phyloP scores from a whole-genome alignment of 2,329 filamentous ascomycete species.

The Fusarium odoratissimum region DNA sequence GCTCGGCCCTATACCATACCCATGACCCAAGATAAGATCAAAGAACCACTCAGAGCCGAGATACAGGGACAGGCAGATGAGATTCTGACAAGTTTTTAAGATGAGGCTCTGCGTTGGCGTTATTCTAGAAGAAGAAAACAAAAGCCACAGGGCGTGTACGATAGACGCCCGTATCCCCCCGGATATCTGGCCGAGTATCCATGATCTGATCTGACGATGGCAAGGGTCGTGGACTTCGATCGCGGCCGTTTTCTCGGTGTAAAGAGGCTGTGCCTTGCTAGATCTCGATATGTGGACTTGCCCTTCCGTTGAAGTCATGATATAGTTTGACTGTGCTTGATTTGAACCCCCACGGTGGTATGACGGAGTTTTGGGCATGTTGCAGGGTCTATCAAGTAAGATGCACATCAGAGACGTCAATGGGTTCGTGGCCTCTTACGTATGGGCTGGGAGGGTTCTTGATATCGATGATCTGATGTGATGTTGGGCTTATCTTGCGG shows the following conservation, averaged over 20 bases:
- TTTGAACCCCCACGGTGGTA: constrained; percentile 6
- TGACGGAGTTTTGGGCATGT: not conserved
- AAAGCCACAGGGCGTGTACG: constrained; percentile 2
- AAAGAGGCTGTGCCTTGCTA: not conserved
- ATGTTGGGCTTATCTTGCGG: constrained; percentile 23
- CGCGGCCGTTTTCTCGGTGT: constrained; percentile 32
- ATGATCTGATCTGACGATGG: constrained; percentile 35
- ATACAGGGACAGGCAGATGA: constrained; percentile 11
- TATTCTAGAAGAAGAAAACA: not conserved
- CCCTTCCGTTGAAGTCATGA: constrained; percentile 14
- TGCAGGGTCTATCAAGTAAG: not conserved
- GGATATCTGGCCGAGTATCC: constrained; percentile 33
- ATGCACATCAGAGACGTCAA: constrained; percentile 1
- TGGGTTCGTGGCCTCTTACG: not conserved
- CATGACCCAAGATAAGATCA: not conserved
- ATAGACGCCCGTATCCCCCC: constrained; percentile 7
- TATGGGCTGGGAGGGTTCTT: constrained; percentile 3
- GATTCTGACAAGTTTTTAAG: not conserved
- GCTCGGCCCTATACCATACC: constrained; percentile 20
- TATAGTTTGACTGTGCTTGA: not conserved
- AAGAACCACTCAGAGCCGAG: not conserved
- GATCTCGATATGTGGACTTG: constrained; percentile 29
- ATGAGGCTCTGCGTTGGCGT: constrained; percentile 15
- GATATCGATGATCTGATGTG: constrained; percentile 25
- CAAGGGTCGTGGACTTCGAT: not conserved